phyloP scores from a whole-genome alignment of 2,329 filamentous ascomycete genomes.

The Torrubiella hemipterigena region DNA sequence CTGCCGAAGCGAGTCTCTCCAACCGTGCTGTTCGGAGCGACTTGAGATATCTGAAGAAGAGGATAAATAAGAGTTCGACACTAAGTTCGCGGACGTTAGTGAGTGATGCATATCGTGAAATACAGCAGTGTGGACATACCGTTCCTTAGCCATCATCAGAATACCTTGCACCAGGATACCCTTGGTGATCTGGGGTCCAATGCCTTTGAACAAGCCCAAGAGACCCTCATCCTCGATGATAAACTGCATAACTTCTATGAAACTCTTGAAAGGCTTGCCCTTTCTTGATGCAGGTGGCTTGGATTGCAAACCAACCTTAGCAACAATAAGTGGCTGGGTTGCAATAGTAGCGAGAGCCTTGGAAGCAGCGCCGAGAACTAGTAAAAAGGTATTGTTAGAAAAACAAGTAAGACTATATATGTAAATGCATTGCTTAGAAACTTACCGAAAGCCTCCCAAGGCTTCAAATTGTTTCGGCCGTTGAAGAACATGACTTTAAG shows the following conservation, averaged over 20 bases:
- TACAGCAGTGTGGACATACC: conserved; percentile 48
- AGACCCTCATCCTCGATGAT: conserved; percentile 81
- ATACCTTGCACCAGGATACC: conserved; percentile 89
- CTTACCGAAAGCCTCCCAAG: conserved; percentile 87
- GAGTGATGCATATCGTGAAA: neutral
- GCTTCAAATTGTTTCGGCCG: conserved; percentile 60
- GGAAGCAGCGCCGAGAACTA: conserved; percentile 83
- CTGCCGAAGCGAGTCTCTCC: conserved; percentile 50
- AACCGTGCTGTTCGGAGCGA: conserved; percentile 59
- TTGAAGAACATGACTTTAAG: conserved; percentile 69
- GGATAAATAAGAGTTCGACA: conserved; percentile 78
- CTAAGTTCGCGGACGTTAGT: conserved; percentile 26
- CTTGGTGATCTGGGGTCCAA: conserved; percentile 86
- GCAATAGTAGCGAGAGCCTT: conserved; percentile 84
- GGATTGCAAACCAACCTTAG: conserved; percentile 92
- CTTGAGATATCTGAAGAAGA: conserved; percentile 73
- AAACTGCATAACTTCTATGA: conserved; percentile 88
- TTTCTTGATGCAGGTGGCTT: conserved; percentile 73
- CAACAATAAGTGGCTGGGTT: conserved; percentile 93
- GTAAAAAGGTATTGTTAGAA: conserved; percentile 2
- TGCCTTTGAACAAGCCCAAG: conserved; percentile 87
- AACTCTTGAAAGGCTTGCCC: conserved; percentile 87
- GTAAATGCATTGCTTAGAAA: conserved; percentile 12
- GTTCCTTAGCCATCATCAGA: conserved; percentile 98
- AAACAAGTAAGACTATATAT: neutral